These are phyloP conservation scores for Capronia epimyces DNA, from an alignment of 2,329 filamentous ascomycete genomes.

Conservation along the genomic window DNA sequence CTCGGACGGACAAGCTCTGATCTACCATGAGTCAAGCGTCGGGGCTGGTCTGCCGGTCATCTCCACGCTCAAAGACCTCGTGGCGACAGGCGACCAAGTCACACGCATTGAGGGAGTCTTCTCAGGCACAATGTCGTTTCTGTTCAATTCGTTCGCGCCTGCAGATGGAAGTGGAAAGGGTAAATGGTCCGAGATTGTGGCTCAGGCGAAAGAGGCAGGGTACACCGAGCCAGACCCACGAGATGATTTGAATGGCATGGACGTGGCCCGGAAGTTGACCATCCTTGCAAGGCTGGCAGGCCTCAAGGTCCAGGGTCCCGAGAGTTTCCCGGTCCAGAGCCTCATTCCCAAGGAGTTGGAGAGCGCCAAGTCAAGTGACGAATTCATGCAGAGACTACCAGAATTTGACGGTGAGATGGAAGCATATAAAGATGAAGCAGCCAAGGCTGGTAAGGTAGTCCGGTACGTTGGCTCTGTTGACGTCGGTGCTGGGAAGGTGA, in stretches of 20 bases:
- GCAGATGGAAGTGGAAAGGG: constrained; percentile 63
- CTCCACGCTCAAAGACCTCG: constrained; percentile 87
- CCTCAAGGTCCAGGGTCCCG: constrained; percentile 73
- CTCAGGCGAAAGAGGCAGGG: constrained; percentile 83
- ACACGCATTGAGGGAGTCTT: constrained; percentile 95
- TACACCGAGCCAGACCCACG: constrained; percentile 87
- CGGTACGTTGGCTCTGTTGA: constrained; percentile 93
- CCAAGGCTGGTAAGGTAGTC: constrained; percentile 83
- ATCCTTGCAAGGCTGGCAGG: constrained; percentile 86
- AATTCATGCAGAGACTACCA: constrained; percentile 76
- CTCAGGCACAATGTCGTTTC: constrained; percentile 93
- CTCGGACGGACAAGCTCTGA: constrained; percentile 55
- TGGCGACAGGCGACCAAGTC: constrained; percentile 87
- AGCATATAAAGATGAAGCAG: constrained; percentile 74
- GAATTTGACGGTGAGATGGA: constrained; percentile 90
- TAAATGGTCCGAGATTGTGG: constrained; percentile 85
- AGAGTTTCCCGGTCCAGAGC: constrained; percentile 87
- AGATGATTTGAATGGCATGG: constrained; percentile 80
- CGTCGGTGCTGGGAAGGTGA: constrained; percentile 70
- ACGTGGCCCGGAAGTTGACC: constrained; percentile 92
- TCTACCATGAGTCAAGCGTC: constrained; percentile 94
- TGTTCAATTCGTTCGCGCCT: constrained; percentile 96
- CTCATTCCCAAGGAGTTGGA: constrained; percentile 86
- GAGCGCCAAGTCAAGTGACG: constrained; percentile 66
- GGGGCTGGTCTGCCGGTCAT: constrained; percentile 91